Evolutionary conservation across 1,284 basidiomycete species (phyloP).

Genomic region (Phaffia rhodozyma): DNA sequence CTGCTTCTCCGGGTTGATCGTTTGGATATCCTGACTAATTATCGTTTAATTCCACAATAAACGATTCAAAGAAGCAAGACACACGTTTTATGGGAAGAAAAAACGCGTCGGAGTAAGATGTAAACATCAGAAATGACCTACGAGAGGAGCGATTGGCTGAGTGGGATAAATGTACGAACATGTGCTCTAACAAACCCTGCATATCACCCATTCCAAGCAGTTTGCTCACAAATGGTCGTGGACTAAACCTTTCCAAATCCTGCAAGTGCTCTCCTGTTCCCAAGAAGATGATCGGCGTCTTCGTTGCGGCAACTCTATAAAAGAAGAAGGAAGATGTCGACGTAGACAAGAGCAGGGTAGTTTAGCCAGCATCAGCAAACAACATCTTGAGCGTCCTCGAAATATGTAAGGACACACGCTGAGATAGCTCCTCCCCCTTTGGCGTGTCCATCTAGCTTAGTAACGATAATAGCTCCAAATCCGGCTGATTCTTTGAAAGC

Average conservation of each 20-base stretch:
- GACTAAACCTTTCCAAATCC: slow-evolving; percentile 90
- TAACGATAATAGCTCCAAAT: slow-evolving; percentile 98
- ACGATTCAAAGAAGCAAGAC: neutral
- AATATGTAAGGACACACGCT: slow-evolving; percentile 50
- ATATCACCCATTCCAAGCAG: slow-evolving; percentile 91
- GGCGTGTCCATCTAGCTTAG: slow-evolving; percentile 98
- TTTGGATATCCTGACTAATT: slow-evolving; percentile 64
- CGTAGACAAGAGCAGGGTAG: slow-evolving; percentile 14
- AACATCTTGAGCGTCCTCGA: neutral
- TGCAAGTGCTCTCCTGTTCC: slow-evolving; percentile 95
- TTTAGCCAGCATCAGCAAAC: slow-evolving; percentile 13
- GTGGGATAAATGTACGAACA: slow-evolving; percentile 37
- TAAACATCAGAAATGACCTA: neutral
- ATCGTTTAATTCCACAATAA: neutral
- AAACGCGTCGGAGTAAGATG: neutral
- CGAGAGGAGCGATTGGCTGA: neutral
- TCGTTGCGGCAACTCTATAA: slow-evolving; percentile 83
- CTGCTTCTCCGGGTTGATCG: slow-evolving; percentile 87
- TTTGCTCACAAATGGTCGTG: slow-evolving; percentile 95
- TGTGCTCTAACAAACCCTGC: slow-evolving; percentile 92
- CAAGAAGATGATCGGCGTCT: slow-evolving; percentile 97
- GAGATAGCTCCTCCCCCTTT: slow-evolving; percentile 99
- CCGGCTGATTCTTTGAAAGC: slow-evolving; percentile 98
- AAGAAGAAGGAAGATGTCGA: neutral
- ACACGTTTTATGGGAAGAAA: neutral